Conservation (phyloP, 257 asterid genomes). For the Paulownia fortunei region DNA sequence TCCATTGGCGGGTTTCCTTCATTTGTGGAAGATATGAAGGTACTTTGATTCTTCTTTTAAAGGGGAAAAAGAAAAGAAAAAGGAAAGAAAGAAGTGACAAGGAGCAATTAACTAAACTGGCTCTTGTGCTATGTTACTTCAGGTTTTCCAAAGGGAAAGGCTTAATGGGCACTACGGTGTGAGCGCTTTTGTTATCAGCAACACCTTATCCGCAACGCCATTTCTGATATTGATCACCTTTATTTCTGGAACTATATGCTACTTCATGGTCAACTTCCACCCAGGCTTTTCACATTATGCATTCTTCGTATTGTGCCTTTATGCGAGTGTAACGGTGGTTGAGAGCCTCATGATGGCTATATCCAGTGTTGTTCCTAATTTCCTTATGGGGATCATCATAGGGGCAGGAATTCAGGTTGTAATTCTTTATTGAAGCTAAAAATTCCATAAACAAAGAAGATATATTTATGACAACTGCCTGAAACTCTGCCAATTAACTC, state of each 20-base stretch:
- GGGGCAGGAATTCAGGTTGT: conserved; percentile 98
- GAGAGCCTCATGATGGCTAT: conserved; percentile 99
- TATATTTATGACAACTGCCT: neutral
- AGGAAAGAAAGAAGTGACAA: neutral
- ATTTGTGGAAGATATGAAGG: conserved; percentile 99
- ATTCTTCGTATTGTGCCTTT: conserved; percentile 83
- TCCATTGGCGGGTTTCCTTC: conserved; percentile 99
- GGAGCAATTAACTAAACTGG: neutral
- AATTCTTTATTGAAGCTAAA: neutral
- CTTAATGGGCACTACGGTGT: conserved; percentile 99
- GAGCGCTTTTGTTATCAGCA: conserved; percentile 85
- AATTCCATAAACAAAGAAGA: neutral
- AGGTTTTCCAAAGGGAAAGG: conserved; percentile 97
- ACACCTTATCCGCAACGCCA: conserved; percentile 89
- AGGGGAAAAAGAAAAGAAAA: neutral
- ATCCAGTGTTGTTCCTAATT: conserved; percentile 93
- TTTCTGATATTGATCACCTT: conserved; percentile 82
- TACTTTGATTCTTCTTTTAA: neutral
- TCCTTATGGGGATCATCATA: conserved; percentile 96
- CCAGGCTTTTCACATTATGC: conserved; percentile 79
- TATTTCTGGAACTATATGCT: conserved; percentile 88
- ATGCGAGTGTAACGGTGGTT: conserved; percentile 92
- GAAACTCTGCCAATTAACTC: neutral
- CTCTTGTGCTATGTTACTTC: conserved; percentile 14
- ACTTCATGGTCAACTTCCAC: conserved; percentile 95